A percentile compares a stretch with the other conserved stretches of the same genome.
Evolutionary conservation across 306 rosid species (phyloP).

Genomic region (Rosa lucieae): DNA sequence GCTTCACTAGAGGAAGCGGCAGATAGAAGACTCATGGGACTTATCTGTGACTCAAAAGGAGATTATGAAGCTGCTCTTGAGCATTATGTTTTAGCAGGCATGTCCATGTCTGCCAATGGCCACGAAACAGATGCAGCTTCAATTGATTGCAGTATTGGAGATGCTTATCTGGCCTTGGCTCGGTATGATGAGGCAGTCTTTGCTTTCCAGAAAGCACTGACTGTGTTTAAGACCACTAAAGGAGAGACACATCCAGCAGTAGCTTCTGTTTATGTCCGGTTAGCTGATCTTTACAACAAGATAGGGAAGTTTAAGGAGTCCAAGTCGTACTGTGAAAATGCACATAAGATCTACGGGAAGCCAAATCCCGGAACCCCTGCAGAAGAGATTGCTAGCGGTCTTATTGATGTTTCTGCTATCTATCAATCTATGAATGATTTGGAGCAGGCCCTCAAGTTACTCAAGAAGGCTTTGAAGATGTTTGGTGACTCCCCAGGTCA

Average conservation of each 20-base stretch:
- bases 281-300: conserved; percentile 81
- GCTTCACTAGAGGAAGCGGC: conserved; percentile 78
- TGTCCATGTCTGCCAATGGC: conserved; percentile 68
- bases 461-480: conserved; percentile 70
- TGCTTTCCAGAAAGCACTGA: conserved; percentile 75
- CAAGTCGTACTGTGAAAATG: conserved; percentile 72
- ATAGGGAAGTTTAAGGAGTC: conserved; percentile 78
- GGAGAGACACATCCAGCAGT: conserved; percentile 77
- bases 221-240: conserved; percentile 62
- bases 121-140: conserved; percentile 65
- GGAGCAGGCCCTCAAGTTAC: conserved; percentile 67
- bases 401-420: conserved; percentile 72
- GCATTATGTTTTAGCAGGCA: conserved; percentile 77
- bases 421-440: conserved; percentile 81
- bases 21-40: conserved; percentile 84
- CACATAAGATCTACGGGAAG: conserved; percentile 62
- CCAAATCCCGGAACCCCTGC: conserved; percentile 51
- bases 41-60: conserved; percentile 79
- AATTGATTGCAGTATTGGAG: conserved; percentile 82
- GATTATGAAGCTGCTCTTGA: conserved; percentile 81
- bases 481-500: conserved; percentile 61
- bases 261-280: conserved; percentile 72
- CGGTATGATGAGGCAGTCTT: conserved; percentile 77
- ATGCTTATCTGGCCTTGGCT: conserved; percentile 64
- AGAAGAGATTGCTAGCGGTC: conserved; percentile 81